A percentile compares a stretch with the other conserved stretches of the same genome.
These are phyloP conservation scores for Heracleum sosnowskyi DNA, from an alignment of 129 eudicot species.

Conservation along the genomic window DNA sequence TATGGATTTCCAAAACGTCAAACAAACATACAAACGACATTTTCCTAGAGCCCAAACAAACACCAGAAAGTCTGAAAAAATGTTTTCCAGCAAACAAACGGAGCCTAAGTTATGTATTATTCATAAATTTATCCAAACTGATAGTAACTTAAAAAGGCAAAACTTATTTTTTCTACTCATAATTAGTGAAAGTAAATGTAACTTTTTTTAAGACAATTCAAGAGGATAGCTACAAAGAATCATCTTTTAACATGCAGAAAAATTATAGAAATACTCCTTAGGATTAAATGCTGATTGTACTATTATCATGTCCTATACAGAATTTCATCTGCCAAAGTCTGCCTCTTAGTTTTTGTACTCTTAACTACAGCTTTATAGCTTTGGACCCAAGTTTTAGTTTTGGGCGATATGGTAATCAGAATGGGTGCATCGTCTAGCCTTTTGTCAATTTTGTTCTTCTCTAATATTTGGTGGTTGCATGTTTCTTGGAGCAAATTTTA, in stretches of 20 bases:
- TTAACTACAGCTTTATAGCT: neutral
- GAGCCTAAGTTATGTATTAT: too few relatives aligned
- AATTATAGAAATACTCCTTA: neutral
- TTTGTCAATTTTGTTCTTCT: neutral
- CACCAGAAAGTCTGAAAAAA: too few relatives aligned
- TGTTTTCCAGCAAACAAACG: too few relatives aligned
- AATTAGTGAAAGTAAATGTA: too few relatives aligned
- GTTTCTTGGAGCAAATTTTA: constrained; percentile 8
- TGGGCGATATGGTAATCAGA: neutral
- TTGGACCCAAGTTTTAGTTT: neutral
- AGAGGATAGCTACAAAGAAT: neutral
- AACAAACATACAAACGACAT: too few relatives aligned
- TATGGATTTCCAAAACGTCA: too few relatives aligned
- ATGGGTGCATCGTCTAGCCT: neutral
- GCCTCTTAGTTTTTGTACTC: neutral
- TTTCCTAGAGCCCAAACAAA: too few relatives aligned
- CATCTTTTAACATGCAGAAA: neutral
- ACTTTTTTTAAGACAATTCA: too few relatives aligned
- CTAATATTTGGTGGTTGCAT: neutral
- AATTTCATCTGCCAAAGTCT: neutral
- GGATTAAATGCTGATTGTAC: neutral
- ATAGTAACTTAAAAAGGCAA: too few relatives aligned
- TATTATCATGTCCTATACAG: neutral
- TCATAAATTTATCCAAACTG: too few relatives aligned
- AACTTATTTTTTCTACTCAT: too few relatives aligned